A percentile compares a stretch with the other conserved stretches of the same genome.
phyloP scores from a whole-genome alignment of 2,329 filamentous ascomycete genomes.

The Zymoseptoria passerinii region DNA sequence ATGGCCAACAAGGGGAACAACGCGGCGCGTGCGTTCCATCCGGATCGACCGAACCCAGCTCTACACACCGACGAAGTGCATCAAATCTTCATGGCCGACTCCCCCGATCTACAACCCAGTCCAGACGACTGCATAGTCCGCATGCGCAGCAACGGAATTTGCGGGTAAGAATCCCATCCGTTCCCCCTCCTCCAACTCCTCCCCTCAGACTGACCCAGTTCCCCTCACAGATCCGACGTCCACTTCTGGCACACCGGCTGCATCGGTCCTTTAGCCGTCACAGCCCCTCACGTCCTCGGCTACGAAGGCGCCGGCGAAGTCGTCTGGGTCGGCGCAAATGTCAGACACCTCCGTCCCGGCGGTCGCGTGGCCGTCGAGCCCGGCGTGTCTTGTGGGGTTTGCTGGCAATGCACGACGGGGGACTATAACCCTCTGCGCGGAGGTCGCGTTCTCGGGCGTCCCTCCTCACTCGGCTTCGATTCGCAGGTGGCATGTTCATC shows the following conservation, averaged over 20 bases:
- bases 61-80: constrained; percentile 23
- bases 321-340: constrained; percentile 49
- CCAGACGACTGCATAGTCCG: constrained; percentile 23
- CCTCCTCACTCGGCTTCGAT: constrained; percentile 80
- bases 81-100: constrained; percentile 23
- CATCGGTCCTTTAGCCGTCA: constrained; percentile 55
- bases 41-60: constrained; percentile 19
- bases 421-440: constrained; percentile 79
- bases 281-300: constrained; percentile 57
- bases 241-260: constrained; percentile 38
- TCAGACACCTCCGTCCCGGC: constrained; percentile 50
- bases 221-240: constrained; percentile 17
- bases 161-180: constrained; percentile 19
- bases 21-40: constrained; percentile 1
- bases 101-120: constrained; percentile 18
- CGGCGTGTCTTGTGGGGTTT: constrained; percentile 55
- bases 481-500: constrained; percentile 72
- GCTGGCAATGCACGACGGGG: constrained; percentile 61
- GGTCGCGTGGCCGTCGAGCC: constrained; percentile 61
- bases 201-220: neutral
- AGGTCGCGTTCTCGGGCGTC: constrained; percentile 84
- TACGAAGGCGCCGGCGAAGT: constrained; percentile 63
- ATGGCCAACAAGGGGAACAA: constrained; percentile 6
- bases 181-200: neutral
- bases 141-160: constrained; percentile 25